A percentile compares a stretch with the other conserved stretches of the same genome.
phyloP scores from a whole-genome alignment of 2,329 filamentous ascomycete species.

The Teratosphaeria nubilosa region DNA sequence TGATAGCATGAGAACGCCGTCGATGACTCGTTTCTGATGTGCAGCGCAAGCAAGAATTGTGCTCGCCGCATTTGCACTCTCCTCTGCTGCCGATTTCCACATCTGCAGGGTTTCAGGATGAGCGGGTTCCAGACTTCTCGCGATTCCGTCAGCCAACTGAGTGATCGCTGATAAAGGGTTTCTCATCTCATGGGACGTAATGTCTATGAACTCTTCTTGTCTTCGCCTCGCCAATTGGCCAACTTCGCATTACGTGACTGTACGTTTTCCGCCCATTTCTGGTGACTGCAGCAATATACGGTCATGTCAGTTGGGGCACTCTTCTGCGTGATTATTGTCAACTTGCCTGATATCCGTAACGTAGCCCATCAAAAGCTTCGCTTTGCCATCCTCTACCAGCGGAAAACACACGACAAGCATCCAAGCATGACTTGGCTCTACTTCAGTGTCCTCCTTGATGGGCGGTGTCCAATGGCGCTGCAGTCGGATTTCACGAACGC shows the following conservation, averaged over 20 bases:
- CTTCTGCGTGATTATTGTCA: background rate
- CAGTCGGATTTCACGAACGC: conserved; percentile 9
- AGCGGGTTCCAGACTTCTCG: conserved; percentile 3
- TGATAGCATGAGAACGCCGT: conserved; percentile 37
- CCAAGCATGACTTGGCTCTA: conserved; percentile 4
- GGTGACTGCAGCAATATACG: background rate
- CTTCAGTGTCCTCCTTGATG: conserved; percentile 1
- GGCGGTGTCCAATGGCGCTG: conserved; percentile 9
- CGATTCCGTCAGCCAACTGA: conserved; percentile 33
- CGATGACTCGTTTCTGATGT: conserved; percentile 22
- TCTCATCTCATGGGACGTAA: conserved; percentile 31
- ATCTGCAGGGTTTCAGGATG: background rate
- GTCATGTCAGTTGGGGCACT: background rate
- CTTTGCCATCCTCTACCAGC: conserved; percentile 10
- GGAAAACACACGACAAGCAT: conserved; percentile 11
- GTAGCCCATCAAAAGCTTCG: conserved; percentile 12
- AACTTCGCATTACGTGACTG: conserved; percentile 10
- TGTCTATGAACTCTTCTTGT: conserved; percentile 23
- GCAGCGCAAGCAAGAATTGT: conserved; percentile 22
- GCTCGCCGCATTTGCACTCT: conserved; percentile 16
- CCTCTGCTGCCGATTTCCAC: conserved; percentile 3
- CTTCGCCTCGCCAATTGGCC: conserved; percentile 16
- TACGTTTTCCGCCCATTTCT: conserved; percentile 21
- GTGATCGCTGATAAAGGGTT: conserved; percentile 36
- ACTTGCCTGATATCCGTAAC: conserved; percentile 17